phyloP scores from a whole-genome alignment of 495 filamentous ascomycete species.

The Aspergillus haitiensis region DNA sequence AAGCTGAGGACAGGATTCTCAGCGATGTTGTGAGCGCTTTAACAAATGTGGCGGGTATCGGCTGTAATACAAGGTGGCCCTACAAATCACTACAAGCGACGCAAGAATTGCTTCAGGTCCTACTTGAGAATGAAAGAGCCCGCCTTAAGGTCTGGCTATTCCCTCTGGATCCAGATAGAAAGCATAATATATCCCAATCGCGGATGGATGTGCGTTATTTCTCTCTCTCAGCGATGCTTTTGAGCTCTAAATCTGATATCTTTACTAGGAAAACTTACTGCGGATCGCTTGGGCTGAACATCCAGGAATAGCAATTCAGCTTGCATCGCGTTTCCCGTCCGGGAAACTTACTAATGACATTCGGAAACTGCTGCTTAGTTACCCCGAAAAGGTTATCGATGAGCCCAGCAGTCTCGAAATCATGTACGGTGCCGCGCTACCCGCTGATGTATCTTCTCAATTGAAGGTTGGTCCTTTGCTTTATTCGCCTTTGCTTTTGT shows the following conservation, averaged over 20 bases:
- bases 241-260: constrained; percentile 14
- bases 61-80: constrained; percentile 50
- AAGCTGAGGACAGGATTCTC: constrained; percentile 83
- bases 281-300: constrained; percentile 82
- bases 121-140: constrained; percentile 82
- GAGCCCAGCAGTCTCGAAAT: constrained; percentile 81
- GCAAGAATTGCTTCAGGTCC: constrained; percentile 72
- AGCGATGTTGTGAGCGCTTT: constrained; percentile 70
- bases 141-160: constrained; percentile 88
- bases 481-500: constrained; percentile 1
- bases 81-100: constrained; percentile 70
- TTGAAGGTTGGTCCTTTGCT: constrained; percentile 61
- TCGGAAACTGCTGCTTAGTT: constrained; percentile 73
- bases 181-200: constrained; percentile 50
- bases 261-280: constrained; percentile 54
- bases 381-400: constrained; percentile 73
- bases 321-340: constrained; percentile 76
- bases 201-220: constrained; percentile 35
- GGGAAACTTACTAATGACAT: constrained; percentile 69
- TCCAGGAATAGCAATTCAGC: constrained; percentile 79
- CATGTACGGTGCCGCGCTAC: constrained; percentile 72
- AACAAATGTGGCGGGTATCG: constrained; percentile 55
- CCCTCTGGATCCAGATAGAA: constrained; percentile 70
- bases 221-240: not conserved
- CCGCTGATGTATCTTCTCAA: constrained; percentile 76